Conservation (phyloP, 768 basidiomycete species). For the Termitomyces sp. region DNA sequence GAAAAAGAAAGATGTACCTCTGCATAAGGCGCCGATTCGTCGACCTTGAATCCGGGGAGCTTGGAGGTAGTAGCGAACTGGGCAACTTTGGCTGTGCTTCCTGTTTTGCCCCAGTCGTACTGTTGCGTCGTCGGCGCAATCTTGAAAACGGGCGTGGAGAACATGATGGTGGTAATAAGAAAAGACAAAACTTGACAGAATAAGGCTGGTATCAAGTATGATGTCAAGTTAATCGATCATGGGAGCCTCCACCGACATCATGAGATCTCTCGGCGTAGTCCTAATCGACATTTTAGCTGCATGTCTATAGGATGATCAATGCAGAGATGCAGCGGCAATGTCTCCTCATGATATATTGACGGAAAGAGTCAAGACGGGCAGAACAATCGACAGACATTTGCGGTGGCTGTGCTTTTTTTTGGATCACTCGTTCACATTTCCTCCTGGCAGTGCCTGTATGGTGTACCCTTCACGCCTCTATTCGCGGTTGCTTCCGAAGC, state of each 20-base stretch:
- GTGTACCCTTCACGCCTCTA: too few relatives aligned
- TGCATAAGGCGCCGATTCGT: slow-evolving; percentile 78
- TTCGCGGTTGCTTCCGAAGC: not conserved
- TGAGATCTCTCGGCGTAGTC: not conserved
- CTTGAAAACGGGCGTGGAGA: slow-evolving; percentile 54
- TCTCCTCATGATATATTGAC: not conserved
- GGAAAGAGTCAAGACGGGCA: not conserved
- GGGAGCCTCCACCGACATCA: not conserved
- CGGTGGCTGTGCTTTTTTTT: not conserved
- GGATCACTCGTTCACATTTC: too few relatives aligned
- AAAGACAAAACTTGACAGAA: not conserved
- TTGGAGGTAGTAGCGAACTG: slow-evolving; percentile 63
- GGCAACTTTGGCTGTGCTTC: slow-evolving; percentile 79
- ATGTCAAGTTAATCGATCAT: not conserved
- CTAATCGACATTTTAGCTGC: not conserved
- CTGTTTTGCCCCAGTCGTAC: slow-evolving; percentile 95
- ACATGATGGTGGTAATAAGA: not conserved
- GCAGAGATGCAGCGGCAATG: not conserved
- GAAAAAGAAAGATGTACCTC: slow-evolving; percentile 53
- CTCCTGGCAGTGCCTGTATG: too few relatives aligned
- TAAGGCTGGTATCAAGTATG: not conserved
- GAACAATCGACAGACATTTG: not conserved
- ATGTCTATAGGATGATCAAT: not conserved
- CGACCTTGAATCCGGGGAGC: slow-evolving; percentile 59
- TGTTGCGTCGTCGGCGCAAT: slow-evolving; percentile 79